Base-by-base conservation (phyloP, 805 yeast genomes). In the Myxozyma neotropica region DNA sequence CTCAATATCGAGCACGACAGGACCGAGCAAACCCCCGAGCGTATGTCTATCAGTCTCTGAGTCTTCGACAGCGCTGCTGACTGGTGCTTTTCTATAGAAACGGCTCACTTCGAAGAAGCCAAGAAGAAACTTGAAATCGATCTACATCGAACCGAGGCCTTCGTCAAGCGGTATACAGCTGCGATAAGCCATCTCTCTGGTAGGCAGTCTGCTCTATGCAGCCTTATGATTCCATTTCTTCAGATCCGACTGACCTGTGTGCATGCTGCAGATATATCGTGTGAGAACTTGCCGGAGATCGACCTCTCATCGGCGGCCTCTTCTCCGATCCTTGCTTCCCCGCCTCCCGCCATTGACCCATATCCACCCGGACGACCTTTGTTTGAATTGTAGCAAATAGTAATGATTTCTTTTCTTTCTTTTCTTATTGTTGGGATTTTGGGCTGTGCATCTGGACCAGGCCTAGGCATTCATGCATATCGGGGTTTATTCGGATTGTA, bases 121-220 rank as follows among this genome's bases (percentile, higher is more conserved):
- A 35, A 24, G n/a, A 33, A 21, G 48, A 53, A 50, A 46, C 55
- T 61, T 24, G 59, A 53, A 23, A 61, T 42, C 3, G 65, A 61
- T 42, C 35, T 61, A 27, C 46, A 51, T 31, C 59, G 65, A 6
- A 19, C 58, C 8, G 63, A 61, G 17, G 65, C 65, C 10, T 61
- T 61, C 31, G 63, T 55, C 4, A 44, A 57, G 17, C 46, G 59
- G n/a, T 61, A 61, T 43, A 61, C 44, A 24, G 49, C 53, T 10
- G 58, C 64, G 5, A 36, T 59, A 13, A 33, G 61, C 21, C 57
- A 58, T n/a, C 26, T 59, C 17, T 58, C 61, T 4, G 61, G 61
- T 58, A 47, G 33, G 42, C 7, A 19, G 33, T 27, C 26, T n/a
- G n/a, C n/a, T n/a, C n/a, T n/a, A n/a, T n/a, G n/a, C n/a, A n/a